Evolutionary conservation across 441 rosid genomes (phyloP).

Genomic region (Hura crepitans): DNA sequence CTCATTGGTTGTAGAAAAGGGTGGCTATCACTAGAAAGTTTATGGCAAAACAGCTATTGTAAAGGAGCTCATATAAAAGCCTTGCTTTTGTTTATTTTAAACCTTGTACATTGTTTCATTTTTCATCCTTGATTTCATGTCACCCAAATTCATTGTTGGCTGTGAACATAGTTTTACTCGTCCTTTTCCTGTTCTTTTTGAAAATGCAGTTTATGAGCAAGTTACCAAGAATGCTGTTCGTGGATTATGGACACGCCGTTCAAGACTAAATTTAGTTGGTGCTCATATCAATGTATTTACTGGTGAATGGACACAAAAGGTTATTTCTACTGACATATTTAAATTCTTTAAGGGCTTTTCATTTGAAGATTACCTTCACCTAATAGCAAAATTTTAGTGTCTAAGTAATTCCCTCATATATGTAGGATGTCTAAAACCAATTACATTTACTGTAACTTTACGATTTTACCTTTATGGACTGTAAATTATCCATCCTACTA

Average conservation of each 20-base stretch:
- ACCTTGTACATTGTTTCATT: not conserved
- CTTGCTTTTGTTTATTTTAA: not conserved
- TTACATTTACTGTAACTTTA: not conserved
- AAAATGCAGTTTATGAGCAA: conserved; percentile 76
- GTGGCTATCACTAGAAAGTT: not conserved
- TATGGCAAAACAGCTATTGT: not conserved
- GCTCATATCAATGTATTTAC: conserved; percentile 99
- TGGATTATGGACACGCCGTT: conserved; percentile 98
- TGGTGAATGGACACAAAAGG: conserved; percentile 99
- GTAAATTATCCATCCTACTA: not conserved
- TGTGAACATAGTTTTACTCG: not conserved
- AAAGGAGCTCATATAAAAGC: not conserved
- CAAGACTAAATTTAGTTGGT: conserved; percentile 84
- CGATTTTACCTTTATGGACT: not conserved
- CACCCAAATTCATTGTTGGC: not conserved
- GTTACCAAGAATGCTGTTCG: conserved; percentile 89
- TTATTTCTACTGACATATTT: conserved; percentile 26
- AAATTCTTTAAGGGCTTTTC: conserved; percentile 7
- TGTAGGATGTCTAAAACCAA: not conserved
- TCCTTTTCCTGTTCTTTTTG: conserved; percentile 19
- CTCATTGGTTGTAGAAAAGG: not conserved
- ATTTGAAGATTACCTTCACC: conserved; percentile 4
- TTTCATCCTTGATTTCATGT: not conserved
- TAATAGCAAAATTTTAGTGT: not conserved
- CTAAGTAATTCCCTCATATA: not conserved